Conservation (phyloP, 208 protist species). For the Vickermania spadyakhi region DNA sequence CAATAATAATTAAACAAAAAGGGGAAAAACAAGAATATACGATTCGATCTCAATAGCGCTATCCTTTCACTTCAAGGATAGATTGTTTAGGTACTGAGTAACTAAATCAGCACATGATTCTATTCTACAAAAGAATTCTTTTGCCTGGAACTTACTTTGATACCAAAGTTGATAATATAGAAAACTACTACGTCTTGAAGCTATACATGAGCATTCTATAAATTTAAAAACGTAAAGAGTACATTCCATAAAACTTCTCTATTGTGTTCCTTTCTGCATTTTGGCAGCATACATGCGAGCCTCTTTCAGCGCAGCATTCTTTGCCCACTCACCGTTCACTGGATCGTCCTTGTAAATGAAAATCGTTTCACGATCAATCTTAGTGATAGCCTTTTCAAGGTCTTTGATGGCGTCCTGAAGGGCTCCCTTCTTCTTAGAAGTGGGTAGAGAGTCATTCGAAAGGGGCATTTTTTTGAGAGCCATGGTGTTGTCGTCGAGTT, state of each 20-base stretch:
- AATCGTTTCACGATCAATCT: constrained; percentile 77
- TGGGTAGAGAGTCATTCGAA: constrained; percentile 61
- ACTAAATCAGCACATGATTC: too few relatives aligned
- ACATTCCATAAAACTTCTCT: constrained; percentile 6
- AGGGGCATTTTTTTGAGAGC: constrained; percentile 83
- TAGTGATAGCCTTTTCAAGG: constrained; percentile 65
- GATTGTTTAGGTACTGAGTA: too few relatives aligned
- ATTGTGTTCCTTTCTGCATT: constrained; percentile 3
- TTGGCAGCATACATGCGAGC: constrained; percentile 34
- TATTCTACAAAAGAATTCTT: too few relatives aligned
- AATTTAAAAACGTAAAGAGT: neutral
- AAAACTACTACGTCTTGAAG: too few relatives aligned
- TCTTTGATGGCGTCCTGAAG: constrained; percentile 66
- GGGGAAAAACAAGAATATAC: constrained; percentile 1
- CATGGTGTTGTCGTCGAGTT: constrained; percentile 45
- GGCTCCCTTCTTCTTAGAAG: constrained; percentile 44
- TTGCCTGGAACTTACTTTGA: too few relatives aligned
- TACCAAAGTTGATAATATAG: too few relatives aligned
- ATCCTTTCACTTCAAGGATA: too few relatives aligned
- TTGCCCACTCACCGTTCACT: constrained; percentile 59
- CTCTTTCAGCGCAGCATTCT: constrained; percentile 65
- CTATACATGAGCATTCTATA: too few relatives aligned
- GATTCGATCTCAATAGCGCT: too few relatives aligned
- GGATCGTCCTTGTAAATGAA: constrained; percentile 87
- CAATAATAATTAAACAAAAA: constrained; percentile 8